These are phyloP conservation scores for Cyclotella cryptica DNA, from an alignment of 108 stramenopile species.

Conservation along the genomic window DNA sequence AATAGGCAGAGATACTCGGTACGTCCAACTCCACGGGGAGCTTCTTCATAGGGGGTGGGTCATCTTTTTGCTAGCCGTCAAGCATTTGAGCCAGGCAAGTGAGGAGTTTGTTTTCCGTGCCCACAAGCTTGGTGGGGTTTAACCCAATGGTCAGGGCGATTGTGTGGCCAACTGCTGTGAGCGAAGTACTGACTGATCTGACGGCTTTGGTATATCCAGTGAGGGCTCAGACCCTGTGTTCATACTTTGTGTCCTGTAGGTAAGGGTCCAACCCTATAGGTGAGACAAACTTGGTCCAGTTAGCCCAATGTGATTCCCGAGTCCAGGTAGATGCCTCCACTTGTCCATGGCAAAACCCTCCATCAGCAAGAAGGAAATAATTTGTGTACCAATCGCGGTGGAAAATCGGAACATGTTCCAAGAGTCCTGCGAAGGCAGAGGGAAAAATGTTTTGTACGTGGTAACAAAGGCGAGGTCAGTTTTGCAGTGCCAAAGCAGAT, in stretches of 20 bases:
- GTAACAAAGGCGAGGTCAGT: slow-evolving; percentile 12
- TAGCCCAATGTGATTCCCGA: slow-evolving; percentile 22
- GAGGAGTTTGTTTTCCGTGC: not conserved
- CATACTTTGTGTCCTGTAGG: not conserved
- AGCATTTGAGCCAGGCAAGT: not conserved
- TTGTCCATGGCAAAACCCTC: slow-evolving; percentile 21
- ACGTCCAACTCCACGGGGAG: not conserved
- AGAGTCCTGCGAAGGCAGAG: slow-evolving; percentile 28
- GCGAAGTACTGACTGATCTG: not conserved
- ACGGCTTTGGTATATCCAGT: not conserved
- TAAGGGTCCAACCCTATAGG: slow-evolving; percentile 32
- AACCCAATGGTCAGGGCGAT: too few relatives aligned
- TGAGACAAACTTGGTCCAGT: slow-evolving; percentile 8
- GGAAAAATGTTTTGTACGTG: slow-evolving; percentile 20
- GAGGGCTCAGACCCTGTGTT: not conserved
- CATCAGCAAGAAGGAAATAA: slow-evolving; percentile 21
- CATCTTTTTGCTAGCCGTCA: not conserved
- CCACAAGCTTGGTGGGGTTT: too few relatives aligned
- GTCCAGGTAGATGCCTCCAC: slow-evolving; percentile 28
- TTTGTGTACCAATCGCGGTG: not conserved
- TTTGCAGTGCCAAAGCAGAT: slow-evolving; percentile 26
- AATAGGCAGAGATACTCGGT: slow-evolving; percentile 1
- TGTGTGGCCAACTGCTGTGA: too few relatives aligned
- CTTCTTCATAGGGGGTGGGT: not conserved
- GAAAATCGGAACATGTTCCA: slow-evolving; percentile 31